A percentile compares a stretch with the other conserved stretches of the same genome.
Conservation (phyloP, 176 grass and related monocot species). For the Sorghum bicolor region Sorghum_bicolor_NCBIv3 NC_012878.2:5753501-5754000, state of each 20-base stretch:
- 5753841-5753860: conserved; percentile 32
- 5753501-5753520: neutral
- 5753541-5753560: neutral
- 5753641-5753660: neutral
- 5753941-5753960: conserved; percentile 63
- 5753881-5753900: conserved; percentile 15
- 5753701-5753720: conserved; percentile 47
- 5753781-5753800: conserved; percentile 73
- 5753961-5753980: neutral
- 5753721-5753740: conserved; percentile 76
- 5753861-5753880: conserved; percentile 12
- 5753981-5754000: neutral
- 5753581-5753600: conserved; percentile 99
- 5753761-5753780: conserved; percentile 92
- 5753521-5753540: neutral
- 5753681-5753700: neutral
- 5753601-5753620: conserved; percentile 94
- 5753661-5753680: neutral
- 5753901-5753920: neutral
- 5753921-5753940: conserved; percentile 22
- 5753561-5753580: conserved; percentile 88
- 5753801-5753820: conserved; percentile 97
- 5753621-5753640: conserved; percentile 47
- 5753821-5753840: conserved; percentile 91
- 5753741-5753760: conserved; percentile 92